These are phyloP conservation scores for Cladophialophora bantiana DNA, from an alignment of 2,329 filamentous ascomycete genomes.

Conservation along the genomic window DNA sequence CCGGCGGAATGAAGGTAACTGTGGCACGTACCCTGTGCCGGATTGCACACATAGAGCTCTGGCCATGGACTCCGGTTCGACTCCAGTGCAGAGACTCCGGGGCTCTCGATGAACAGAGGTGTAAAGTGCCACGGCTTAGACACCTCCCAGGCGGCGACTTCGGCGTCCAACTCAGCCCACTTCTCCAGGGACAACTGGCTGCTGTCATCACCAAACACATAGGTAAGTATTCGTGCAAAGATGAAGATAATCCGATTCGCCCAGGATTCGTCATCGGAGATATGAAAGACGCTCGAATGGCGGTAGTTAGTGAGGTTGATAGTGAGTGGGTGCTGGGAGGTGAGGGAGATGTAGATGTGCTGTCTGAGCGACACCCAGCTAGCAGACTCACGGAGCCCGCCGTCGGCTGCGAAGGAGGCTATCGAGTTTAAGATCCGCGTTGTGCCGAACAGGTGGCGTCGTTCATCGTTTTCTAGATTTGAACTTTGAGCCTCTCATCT, in stretches of 20 bases:
- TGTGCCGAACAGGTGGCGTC: conserved; percentile 50
- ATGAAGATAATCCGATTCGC: conserved; percentile 50
- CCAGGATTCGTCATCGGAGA: conserved; percentile 49
- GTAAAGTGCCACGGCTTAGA: conserved; percentile 36
- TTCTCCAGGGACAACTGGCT: conserved; percentile 19
- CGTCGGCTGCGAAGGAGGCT: conserved; percentile 49
- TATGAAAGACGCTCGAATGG: conserved; percentile 48
- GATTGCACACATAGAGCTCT: conserved; percentile 28
- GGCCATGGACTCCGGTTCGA: conserved; percentile 25
- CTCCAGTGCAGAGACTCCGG: neutral
- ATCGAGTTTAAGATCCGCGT: conserved; percentile 50
- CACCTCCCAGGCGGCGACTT: conserved; percentile 24
- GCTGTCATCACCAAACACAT: conserved; percentile 20
- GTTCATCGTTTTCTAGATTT: conserved; percentile 42
- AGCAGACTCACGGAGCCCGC: conserved; percentile 50
- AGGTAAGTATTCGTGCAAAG: conserved; percentile 49
- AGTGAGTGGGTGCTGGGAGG: conserved; percentile 48
- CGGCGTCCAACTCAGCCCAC: conserved; percentile 28
- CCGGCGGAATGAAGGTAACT: neutral
- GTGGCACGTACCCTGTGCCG: conserved; percentile 25
- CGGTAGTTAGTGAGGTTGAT: conserved; percentile 50
- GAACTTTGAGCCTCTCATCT: neutral
- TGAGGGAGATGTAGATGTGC: conserved; percentile 51
- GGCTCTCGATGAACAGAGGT: conserved; percentile 24
- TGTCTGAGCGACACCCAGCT: conserved; percentile 54